Percentiles rank a stretch among this genome's conserved stretches.
Conservation (phyloP, 495 filamentous ascomycete genomes). For the Hypoxylon cercidicola region DNA sequence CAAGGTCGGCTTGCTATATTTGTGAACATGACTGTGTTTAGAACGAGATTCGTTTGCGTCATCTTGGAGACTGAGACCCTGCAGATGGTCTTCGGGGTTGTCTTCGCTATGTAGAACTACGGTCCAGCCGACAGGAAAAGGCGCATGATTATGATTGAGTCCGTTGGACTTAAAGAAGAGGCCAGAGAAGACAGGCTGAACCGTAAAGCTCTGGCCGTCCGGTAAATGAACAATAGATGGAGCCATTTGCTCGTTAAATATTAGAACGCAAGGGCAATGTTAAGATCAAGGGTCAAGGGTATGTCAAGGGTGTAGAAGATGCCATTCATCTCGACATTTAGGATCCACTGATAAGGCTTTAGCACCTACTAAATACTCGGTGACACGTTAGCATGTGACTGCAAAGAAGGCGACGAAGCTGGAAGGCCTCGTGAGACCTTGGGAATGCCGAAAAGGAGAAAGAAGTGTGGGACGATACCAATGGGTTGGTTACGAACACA, state of each 20-base stretch:
- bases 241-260: conserved; percentile 45
- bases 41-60: conserved; percentile 30
- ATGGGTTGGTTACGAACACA: conserved; percentile 3
- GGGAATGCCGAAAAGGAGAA: conserved; percentile 2
- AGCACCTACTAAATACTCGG: conserved; percentile 28
- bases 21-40: conserved; percentile 60
- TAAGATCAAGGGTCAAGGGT: neutral
- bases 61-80: conserved; percentile 32
- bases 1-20: conserved; percentile 77
- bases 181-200: conserved; percentile 86
- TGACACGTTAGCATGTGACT: conserved; percentile 26
- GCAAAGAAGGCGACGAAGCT: neutral
- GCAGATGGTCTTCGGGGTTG: conserved; percentile 47
- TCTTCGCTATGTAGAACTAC: conserved; percentile 82
- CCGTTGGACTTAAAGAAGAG: conserved; percentile 88
- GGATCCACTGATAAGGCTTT: conserved; percentile 25
- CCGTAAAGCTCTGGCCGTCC: conserved; percentile 84
- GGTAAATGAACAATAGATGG: conserved; percentile 71
- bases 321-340: conserved; percentile 18
- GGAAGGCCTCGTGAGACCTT: conserved; percentile 9
- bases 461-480: conserved; percentile 28
- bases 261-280: conserved; percentile 1
- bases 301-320: conserved; percentile 5
- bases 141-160: conserved; percentile 69
- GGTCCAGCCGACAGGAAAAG: conserved; percentile 89